A percentile compares a stretch with the other conserved stretches of the same genome.
Evolutionary conservation across 305 asterid genomes (phyloP).

Genomic region (Plantago rigida): DNA sequence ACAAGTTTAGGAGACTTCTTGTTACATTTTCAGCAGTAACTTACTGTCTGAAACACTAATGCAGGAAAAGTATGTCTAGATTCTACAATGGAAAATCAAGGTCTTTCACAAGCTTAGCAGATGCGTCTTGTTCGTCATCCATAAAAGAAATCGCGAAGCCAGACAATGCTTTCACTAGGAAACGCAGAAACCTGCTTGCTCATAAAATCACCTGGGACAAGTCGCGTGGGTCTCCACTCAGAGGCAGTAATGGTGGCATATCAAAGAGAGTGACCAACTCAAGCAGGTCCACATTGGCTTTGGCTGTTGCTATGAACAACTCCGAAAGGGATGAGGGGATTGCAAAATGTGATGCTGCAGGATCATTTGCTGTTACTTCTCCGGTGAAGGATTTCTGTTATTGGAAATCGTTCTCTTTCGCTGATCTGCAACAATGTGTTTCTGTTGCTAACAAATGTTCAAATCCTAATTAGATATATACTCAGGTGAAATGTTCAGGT

Average conservation of each 20-base stretch:
- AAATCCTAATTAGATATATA: constrained; percentile 5
- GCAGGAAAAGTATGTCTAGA: constrained; percentile 69
- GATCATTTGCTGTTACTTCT: constrained; percentile 21
- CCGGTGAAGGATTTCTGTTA: constrained; percentile 28
- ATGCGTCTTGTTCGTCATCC: constrained; percentile 42
- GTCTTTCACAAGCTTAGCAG: constrained; percentile 61
- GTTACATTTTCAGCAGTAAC: not conserved
- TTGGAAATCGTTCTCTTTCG: constrained; percentile 57
- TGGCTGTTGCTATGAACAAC: constrained; percentile 45
- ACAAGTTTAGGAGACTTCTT: too few relatives aligned
- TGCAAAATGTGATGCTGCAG: constrained; percentile 13
- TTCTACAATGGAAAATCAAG: constrained; percentile 81
- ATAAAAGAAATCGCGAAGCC: constrained; percentile 52
- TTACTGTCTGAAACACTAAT: constrained; percentile 10
- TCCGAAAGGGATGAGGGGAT: constrained; percentile 19
- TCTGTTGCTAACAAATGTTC: constrained; percentile 22
- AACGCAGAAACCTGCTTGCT: constrained; percentile 55
- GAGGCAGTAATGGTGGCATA: constrained; percentile 43
- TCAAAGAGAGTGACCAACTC: constrained; percentile 41
- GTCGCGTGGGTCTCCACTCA: constrained; percentile 30
- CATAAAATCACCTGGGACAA: constrained; percentile 37
- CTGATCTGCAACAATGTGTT: constrained; percentile 47
- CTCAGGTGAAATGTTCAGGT: not conserved
- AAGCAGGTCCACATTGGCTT: constrained; percentile 36
- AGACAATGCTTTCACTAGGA: constrained; percentile 48